Conservation (phyloP, 257 asterid species). For the Solanum chiquidenum region DNA sequence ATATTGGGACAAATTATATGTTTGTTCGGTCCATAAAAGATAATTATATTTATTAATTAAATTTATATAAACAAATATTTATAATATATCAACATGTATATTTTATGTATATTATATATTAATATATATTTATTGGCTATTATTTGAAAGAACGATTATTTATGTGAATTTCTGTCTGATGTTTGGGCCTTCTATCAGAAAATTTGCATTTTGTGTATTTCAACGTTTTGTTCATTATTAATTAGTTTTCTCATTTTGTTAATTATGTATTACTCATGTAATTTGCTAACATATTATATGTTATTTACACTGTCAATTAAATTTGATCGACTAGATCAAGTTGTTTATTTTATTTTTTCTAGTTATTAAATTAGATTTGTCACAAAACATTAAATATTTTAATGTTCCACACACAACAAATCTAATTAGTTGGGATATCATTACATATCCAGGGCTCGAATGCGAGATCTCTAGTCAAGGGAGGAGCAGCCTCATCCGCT, state of each 20-base stretch:
- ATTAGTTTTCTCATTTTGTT: no score
- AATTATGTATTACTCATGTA: no score
- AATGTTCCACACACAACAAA: background rate
- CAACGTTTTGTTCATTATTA: background rate
- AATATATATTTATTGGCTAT: background rate
- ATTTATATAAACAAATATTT: background rate
- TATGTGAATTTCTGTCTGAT: no score
- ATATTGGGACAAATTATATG: background rate
- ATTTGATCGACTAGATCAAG: no score
- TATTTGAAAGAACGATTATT: background rate
- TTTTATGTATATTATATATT: background rate
- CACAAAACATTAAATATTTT: no score
- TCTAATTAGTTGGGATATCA: background rate
- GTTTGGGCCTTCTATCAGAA: background rate
- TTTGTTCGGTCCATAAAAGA: background rate
- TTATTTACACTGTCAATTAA: no score
- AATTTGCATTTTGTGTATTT: background rate
- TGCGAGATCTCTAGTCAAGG: no score
- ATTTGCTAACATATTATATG: no score
- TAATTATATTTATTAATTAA: background rate
- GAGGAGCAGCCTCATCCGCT: no score
- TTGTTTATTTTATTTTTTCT: no score
- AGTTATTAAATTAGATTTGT: no score
- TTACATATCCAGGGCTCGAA: no score
- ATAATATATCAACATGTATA: background rate